phyloP scores from a whole-genome alignment of 2,329 filamentous ascomycete species.

The Epichloe typhina region DNA sequence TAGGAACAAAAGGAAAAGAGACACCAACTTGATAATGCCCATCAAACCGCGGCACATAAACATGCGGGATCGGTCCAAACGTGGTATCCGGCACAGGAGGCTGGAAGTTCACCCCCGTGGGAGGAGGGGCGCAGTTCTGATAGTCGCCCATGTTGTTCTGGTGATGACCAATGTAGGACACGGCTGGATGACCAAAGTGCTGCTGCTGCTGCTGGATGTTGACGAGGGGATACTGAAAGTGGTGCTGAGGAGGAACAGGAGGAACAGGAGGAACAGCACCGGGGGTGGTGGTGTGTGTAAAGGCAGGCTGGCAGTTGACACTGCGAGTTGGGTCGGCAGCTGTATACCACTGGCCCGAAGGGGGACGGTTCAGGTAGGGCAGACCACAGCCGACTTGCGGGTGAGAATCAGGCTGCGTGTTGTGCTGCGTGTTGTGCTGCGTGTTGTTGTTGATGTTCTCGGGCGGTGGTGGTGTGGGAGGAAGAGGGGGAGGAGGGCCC shows the following conservation, averaged over 20 bases:
- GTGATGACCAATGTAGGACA: conserved; percentile 1
- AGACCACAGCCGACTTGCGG: conserved; percentile 10
- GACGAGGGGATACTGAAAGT: conserved; percentile 5
- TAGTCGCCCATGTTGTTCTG: conserved; percentile 26
- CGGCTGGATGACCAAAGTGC: background rate
- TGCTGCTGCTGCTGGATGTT: conserved; percentile 8
- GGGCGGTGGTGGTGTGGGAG: background rate
- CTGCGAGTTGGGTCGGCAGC: conserved; percentile 22
- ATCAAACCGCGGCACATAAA: conserved; percentile 42
- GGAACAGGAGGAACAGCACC: background rate
- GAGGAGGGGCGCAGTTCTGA: conserved; percentile 27
- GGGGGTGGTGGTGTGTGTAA: background rate
- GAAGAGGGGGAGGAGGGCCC: too few relatives aligned
- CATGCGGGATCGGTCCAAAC: conserved; percentile 40
- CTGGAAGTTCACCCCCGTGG: conserved; percentile 38
- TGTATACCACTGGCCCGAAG: conserved; percentile 19
- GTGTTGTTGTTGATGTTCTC: background rate
- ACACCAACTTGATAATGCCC: conserved; percentile 20
- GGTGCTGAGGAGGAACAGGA: background rate
- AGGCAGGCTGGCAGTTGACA: conserved; percentile 5
- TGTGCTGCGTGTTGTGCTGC: background rate
- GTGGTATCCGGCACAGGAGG: conserved; percentile 46
- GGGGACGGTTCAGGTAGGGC: conserved; percentile 9
- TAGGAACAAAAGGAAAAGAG: conserved; percentile 10
- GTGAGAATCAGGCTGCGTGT: conserved; percentile 6